Evolutionary conservation across 257 asterid genomes (phyloP).

Genomic region (Solanum megistacrolobum): DNA sequence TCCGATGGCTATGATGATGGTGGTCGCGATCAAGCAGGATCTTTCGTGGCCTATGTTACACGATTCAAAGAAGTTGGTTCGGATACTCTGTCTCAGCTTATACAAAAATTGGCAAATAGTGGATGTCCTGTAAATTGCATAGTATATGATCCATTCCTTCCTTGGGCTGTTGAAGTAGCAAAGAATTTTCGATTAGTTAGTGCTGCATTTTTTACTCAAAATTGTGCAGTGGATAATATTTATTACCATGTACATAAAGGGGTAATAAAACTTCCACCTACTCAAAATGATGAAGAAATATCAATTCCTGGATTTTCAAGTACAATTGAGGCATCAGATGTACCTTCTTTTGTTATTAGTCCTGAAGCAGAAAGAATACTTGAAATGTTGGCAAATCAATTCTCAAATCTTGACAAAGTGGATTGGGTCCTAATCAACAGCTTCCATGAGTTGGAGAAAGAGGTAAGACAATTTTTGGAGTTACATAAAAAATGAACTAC

Average conservation of each 20-base stretch:
- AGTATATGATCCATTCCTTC: background rate
- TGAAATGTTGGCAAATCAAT: background rate
- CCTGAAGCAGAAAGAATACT: too few relatives aligned
- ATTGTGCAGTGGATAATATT: too few relatives aligned
- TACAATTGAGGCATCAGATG: background rate
- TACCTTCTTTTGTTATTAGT: background rate
- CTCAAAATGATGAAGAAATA: too few relatives aligned
- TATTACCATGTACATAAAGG: too few relatives aligned
- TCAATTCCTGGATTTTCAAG: background rate
- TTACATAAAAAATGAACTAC: too few relatives aligned
- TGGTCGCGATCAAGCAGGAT: slow-evolving; percentile 5
- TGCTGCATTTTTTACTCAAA: too few relatives aligned
- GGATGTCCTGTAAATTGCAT: background rate
- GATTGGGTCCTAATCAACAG: slow-evolving; percentile 34
- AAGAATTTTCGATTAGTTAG: too few relatives aligned
- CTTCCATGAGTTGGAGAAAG: slow-evolving; percentile 23
- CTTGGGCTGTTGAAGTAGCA: too few relatives aligned
- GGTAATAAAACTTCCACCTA: background rate
- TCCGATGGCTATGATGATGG: slow-evolving; percentile 39
- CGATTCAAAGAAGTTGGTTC: background rate
- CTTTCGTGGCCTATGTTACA: background rate
- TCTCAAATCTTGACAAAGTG: slow-evolving; percentile 11
- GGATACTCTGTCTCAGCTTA: too few relatives aligned
- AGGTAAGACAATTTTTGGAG: background rate
- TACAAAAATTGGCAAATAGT: too few relatives aligned